Conservation (phyloP, 163 green algal species). For the Prototheca wickerhamii region DNA sequence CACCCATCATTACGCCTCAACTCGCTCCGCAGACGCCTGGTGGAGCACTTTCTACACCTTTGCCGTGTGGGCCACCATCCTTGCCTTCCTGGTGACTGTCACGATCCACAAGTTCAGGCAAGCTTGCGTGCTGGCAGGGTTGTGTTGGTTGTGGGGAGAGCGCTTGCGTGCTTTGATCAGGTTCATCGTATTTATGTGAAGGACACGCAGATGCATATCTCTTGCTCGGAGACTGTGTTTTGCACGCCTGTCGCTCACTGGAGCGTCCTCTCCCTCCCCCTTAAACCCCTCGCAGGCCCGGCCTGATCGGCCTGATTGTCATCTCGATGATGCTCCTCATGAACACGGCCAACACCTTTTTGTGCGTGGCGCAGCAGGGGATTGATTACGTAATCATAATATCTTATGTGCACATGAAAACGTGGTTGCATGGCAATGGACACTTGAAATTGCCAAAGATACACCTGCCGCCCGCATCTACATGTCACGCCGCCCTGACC, state of each 20-base stretch:
- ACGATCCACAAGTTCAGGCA: slow-evolving; percentile 2
- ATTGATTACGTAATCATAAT: too few relatives aligned
- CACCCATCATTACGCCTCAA: neutral
- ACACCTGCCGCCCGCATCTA: too few relatives aligned
- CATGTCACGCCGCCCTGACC: too few relatives aligned
- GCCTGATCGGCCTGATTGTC: slow-evolving; percentile 6
- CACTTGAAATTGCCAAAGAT: neutral
- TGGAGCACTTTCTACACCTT: neutral
- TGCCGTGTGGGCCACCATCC: neutral
- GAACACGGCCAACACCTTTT: slow-evolving; percentile 16
- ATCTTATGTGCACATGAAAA: too few relatives aligned
- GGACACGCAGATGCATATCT: neutral
- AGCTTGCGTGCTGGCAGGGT: too few relatives aligned
- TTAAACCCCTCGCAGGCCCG: slow-evolving; percentile 1
- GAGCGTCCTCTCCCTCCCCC: too few relatives aligned
- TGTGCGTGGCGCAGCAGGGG: too few relatives aligned
- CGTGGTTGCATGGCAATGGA: neutral
- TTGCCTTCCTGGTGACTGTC: neutral
- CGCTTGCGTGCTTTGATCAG: too few relatives aligned
- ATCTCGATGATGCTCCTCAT: slow-evolving; percentile 8
- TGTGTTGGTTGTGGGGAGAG: too few relatives aligned
- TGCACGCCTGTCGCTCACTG: too few relatives aligned
- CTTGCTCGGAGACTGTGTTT: too few relatives aligned
- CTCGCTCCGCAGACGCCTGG: neutral
- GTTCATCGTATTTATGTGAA: too few relatives aligned